These are phyloP conservation scores for Tulasnella sp. DNA, from an alignment of 768 basidiomycete genomes.

Conservation along the genomic window DNA sequence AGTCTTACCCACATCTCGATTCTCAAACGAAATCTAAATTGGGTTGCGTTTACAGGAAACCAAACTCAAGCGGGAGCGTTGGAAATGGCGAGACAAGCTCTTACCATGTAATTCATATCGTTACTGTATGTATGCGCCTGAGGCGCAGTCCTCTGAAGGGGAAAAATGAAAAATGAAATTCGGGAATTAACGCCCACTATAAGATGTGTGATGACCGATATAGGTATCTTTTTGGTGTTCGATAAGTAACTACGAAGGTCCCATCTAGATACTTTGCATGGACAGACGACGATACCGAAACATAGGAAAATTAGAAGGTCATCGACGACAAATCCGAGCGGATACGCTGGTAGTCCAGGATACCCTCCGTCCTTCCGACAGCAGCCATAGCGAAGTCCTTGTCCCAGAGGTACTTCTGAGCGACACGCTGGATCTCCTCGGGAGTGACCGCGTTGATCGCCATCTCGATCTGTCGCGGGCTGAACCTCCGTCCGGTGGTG, in stretches of 20 bases:
- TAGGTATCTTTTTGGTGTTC: constrained; percentile 1
- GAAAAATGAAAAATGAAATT: background rate
- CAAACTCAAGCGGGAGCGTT: constrained; percentile 83
- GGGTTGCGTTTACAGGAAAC: constrained; percentile 44
- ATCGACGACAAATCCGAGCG: constrained; percentile 32
- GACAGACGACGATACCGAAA: background rate
- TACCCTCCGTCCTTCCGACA: constrained; percentile 79
- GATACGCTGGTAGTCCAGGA: constrained; percentile 87
- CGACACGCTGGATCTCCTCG: constrained; percentile 87
- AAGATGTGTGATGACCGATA: background rate
- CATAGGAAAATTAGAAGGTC: constrained; percentile 24
- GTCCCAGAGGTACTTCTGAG: constrained; percentile 95
- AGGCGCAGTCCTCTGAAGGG: constrained; percentile 54
- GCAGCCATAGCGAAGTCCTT: constrained; percentile 88
- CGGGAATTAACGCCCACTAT: background rate
- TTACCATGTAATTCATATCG: constrained; percentile 37
- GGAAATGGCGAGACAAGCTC: constrained; percentile 58
- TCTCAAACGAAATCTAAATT: background rate
- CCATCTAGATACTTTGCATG: background rate
- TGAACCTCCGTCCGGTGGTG: constrained; percentile 79
- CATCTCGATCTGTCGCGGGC: constrained; percentile 87
- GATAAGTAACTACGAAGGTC: background rate
- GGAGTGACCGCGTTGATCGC: constrained; percentile 82
- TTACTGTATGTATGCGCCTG: constrained; percentile 48
- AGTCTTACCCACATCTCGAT: constrained; percentile 18